A percentile compares a stretch with the other conserved stretches of the same genome.
phyloP scores from a whole-genome alignment of 192 early-diverging fungal species.

The Linnemannia exigua region DNA sequence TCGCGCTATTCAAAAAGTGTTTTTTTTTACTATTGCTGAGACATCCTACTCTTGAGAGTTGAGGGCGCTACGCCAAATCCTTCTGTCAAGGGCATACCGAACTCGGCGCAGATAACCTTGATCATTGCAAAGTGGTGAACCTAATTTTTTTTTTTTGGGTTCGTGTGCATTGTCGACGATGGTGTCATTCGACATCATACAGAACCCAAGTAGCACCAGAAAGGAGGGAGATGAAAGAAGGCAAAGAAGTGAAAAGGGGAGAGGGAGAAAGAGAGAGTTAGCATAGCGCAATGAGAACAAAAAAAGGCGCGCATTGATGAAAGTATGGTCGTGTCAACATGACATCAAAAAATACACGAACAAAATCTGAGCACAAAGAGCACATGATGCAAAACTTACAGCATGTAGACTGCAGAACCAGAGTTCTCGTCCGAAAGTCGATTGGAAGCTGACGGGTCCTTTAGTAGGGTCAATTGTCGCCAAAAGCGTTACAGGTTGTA shows the following conservation, averaged over 20 bases:
- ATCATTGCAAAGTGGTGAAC: slow-evolving; percentile 73
- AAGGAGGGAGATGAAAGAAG: background rate
- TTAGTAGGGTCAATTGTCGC: slow-evolving; percentile 61
- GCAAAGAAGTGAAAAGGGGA: background rate
- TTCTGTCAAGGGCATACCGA: slow-evolving; percentile 50
- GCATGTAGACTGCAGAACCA: slow-evolving; percentile 74
- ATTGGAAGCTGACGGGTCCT: slow-evolving; percentile 35
- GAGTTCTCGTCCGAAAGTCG: slow-evolving; percentile 69
- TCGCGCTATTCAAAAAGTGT: too few relatives aligned
- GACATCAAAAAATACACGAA: background rate
- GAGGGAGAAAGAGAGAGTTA: background rate
- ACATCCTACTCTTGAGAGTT: slow-evolving; percentile 47
- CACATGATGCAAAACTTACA: slow-evolving; percentile 49
- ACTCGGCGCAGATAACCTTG: slow-evolving; percentile 69
- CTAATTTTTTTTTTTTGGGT: slow-evolving; percentile 31
- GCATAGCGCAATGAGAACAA: background rate
- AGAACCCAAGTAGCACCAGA: background rate
- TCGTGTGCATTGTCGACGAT: background rate
- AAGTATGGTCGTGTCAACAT: background rate
- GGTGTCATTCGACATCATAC: slow-evolving; percentile 1
- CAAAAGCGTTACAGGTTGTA: slow-evolving; percentile 38
- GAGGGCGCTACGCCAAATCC: slow-evolving; percentile 71
- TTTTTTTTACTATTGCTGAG: background rate
- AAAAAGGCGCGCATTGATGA: background rate
- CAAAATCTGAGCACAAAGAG: background rate